Evolutionary conservation across 2,329 filamentous ascomycete species (phyloP), one percentile per base, ranked within the genome.

Genomic region (Colletotrichum musicola): DNA sequence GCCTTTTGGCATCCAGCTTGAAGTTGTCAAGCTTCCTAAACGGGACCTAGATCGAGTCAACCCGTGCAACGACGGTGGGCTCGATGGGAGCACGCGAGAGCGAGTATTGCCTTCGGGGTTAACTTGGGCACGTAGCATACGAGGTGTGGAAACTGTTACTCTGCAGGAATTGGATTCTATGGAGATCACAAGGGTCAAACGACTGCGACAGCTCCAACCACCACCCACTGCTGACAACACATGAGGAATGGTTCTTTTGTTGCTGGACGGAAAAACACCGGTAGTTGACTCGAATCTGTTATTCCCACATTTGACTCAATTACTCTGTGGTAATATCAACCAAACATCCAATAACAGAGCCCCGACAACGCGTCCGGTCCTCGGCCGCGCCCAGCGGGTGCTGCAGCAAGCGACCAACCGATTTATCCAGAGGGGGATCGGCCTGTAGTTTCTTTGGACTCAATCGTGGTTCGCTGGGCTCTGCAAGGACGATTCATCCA

Each of bases 21-120:
- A 42, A 55, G 61, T 6, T 55, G 54, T 68, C 54, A 68, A 68
- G 65, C 65, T 68, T 55, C 65, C 65, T 68, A 68, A 68, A 68
- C 6, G 14, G 55, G 61, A 46, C 14, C 55, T 64, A 50, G 61
- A 51, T 44, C 42, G 30, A 49, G 54, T 47, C 25, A 14, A 14
- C 35, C 35, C 13, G 49, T 64, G 54, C 65, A 68, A 55, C 54
- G 65, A 64, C 35, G 27, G 55, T 68, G 61, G 55, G 18, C 20
- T 56, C n/a, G 13, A 6, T 25, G 40, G 44, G 65, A n/a, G 54
- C 62, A 38, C 49, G 30, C 49, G 49, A 59, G 54, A 55, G n/a
- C 40, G 20, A 47, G 27, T 16, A 40, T 47, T 12, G n/a, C 35
- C 13, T 40, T 35, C 30, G 30, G 30, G 30, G 30, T 35, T 35